Evolutionary conservation across 2,329 filamentous ascomycete species (phyloP).

Genomic region (Penicillium decumbens): DNA sequence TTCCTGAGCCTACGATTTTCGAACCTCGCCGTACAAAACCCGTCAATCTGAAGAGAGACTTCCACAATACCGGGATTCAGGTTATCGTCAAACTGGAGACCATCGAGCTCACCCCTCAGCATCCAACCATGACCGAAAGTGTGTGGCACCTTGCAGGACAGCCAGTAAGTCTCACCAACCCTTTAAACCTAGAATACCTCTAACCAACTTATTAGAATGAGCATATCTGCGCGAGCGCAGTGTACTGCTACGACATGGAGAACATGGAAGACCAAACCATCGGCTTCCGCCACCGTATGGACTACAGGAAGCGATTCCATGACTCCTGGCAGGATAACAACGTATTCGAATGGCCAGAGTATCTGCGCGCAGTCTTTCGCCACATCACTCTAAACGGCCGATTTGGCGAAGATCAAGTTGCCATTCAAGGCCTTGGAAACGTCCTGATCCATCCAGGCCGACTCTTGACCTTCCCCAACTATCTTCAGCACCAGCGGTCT

Average conservation of each 20-base stretch:
- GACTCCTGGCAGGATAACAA: neutral
- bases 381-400: neutral
- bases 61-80: neutral
- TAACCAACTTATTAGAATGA: neutral
- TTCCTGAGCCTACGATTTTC: too few species aligned
- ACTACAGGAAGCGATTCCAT: neutral
- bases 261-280: neutral
- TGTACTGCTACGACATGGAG: neutral
- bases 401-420: neutral
- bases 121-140: neutral
- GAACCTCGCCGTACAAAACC: too few species aligned
- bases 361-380: neutral
- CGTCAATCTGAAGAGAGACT: too few species aligned
- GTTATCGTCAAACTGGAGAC: neutral
- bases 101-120: neutral
- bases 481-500: neutral
- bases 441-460: neutral
- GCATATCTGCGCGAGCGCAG: neutral
- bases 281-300: neutral
- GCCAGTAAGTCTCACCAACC: neutral
- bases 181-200: too few species aligned
- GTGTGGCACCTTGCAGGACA: neutral
- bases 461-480: neutral
- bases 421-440: neutral
- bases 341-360: neutral